These are phyloP conservation scores for Penicillium paradoxum DNA, from an alignment of 495 filamentous ascomycete genomes.

Conservation along the genomic window DNA sequence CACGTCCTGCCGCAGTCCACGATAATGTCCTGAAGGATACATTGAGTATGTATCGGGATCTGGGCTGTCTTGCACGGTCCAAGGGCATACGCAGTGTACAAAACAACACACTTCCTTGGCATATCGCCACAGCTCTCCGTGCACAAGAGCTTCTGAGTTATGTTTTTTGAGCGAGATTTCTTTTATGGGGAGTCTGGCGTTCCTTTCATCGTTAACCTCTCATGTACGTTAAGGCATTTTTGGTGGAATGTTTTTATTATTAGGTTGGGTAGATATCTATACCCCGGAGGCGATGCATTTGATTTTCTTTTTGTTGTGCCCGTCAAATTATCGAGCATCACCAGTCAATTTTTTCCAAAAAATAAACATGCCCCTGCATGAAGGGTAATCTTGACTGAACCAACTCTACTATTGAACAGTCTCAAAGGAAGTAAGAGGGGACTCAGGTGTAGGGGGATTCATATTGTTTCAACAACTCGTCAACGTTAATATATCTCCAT, in stretches of 20 bases:
- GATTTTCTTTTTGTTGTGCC: neutral
- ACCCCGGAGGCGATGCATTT: constrained; percentile 6
- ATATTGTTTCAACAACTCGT: too few relatives aligned
- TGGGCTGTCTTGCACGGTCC: constrained; percentile 67
- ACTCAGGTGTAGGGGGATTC: too few relatives aligned
- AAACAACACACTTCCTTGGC: constrained; percentile 70
- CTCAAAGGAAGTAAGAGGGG: too few relatives aligned
- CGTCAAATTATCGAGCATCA: neutral
- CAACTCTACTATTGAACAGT: too few relatives aligned
- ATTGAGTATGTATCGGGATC: constrained; percentile 66
- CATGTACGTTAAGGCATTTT: constrained; percentile 1
- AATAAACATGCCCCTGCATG: too few relatives aligned
- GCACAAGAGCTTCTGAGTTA: constrained; percentile 47
- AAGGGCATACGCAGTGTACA: constrained; percentile 61
- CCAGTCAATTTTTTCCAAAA: too few relatives aligned
- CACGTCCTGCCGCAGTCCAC: constrained; percentile 38
- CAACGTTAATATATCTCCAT: neutral
- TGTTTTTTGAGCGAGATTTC: constrained; percentile 26
- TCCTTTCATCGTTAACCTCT: constrained; percentile 3
- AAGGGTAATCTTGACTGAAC: too few relatives aligned
- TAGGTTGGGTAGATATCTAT: constrained; percentile 6
- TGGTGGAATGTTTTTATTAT: constrained; percentile 3
- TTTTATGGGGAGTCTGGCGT: neutral
- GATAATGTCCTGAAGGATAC: constrained; percentile 66
- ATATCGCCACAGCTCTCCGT: constrained; percentile 74